Evolutionary conservation across 306 rosid genomes (phyloP).

Genomic region (Lotus japonicus): DNA sequence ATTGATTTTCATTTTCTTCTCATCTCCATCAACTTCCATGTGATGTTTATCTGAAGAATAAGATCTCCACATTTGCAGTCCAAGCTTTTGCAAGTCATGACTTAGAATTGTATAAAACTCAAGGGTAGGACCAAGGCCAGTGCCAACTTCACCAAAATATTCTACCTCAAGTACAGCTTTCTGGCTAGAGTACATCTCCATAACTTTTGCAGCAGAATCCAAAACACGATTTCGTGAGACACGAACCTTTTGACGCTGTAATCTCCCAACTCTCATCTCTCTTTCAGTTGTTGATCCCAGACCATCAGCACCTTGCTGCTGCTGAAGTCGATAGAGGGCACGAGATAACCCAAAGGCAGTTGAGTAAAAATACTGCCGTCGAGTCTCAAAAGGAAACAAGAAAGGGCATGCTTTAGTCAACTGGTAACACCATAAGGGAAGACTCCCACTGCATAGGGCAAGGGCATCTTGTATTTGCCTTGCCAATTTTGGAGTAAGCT

Average conservation of each 20-base stretch:
- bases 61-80: conserved; percentile 84
- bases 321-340: conserved; percentile 82
- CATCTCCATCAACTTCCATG: conserved; percentile 65
- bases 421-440: conserved; percentile 91
- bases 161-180: conserved; percentile 95
- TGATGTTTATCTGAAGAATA: conserved; percentile 35
- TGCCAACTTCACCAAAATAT: conserved; percentile 96
- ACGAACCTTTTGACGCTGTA: conserved; percentile 92
- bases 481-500: conserved; percentile 90
- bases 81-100: conserved; percentile 69
- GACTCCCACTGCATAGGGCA: conserved; percentile 91
- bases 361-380: conserved; percentile 84
- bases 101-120: conserved; percentile 87
- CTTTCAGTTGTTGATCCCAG: conserved; percentile 66
- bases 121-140: conserved; percentile 97
- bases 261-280: conserved; percentile 82
- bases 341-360: conserved; percentile 95
- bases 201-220: conserved; percentile 92
- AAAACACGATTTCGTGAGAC: conserved; percentile 82
- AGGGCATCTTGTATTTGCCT: conserved; percentile 93
- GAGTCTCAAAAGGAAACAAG: conserved; percentile 88
- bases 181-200: conserved; percentile 97
- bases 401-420: conserved; percentile 91
- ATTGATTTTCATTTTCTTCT: conserved; percentile 28
- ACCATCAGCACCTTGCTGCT: conserved; percentile 91